Evolutionary conservation across 2,329 filamentous ascomycete species (phyloP), one percentile per base, ranked within the genome.

Genomic region (Trichophyton verrucosum): DNA sequence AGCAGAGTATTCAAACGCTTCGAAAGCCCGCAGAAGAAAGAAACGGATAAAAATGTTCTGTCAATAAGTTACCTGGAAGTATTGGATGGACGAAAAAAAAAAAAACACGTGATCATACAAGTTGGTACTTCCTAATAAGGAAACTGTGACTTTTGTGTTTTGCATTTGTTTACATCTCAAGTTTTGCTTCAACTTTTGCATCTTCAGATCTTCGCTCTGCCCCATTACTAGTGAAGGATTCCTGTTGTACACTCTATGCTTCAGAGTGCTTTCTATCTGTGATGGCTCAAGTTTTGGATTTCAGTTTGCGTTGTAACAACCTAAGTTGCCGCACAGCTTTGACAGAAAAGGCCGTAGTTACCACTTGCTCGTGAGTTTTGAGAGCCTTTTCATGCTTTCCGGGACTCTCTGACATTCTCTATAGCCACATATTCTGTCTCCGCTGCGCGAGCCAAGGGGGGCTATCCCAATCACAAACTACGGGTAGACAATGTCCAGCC

Each of bases 371-470:
- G 89, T 88, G 71, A 66, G 77, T 2, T 13, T 38, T 13, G 11
- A 13, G 8, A 38, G 11, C 9, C 2, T 3, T 38, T 9, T 38
- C 33, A 38, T 38, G 33, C 33, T 13, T 38, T 2, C 33, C 33
- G 33, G 11, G 33, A 1, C 13, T 9, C 3, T 38, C 33, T 38
- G 2, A 38, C 33, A 13, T 13, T 30, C 33, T 38, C 33, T 38
- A 4, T 55, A 91, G 91, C 64, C 92, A 96, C 73, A 86, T 95
- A 47, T 95, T 95, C 74, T 96, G 92, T 70, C 73, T 85, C 1
- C 77, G 82, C 17, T 97, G 92, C 68, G 86, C 88, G 27, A 80
- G 85, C 40, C 76, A 73, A 3, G 78, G 85, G 13, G 84, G 85
- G 0, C 77, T 95, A n/a, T 79, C 81, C 0, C 77, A 75, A 15